Percentiles rank a stretch among this genome's conserved stretches.
These are phyloP conservation scores for Hortaea sp. DNA, from an alignment of 2,329 filamentous ascomycete genomes.

Conservation along the genomic window DNA sequence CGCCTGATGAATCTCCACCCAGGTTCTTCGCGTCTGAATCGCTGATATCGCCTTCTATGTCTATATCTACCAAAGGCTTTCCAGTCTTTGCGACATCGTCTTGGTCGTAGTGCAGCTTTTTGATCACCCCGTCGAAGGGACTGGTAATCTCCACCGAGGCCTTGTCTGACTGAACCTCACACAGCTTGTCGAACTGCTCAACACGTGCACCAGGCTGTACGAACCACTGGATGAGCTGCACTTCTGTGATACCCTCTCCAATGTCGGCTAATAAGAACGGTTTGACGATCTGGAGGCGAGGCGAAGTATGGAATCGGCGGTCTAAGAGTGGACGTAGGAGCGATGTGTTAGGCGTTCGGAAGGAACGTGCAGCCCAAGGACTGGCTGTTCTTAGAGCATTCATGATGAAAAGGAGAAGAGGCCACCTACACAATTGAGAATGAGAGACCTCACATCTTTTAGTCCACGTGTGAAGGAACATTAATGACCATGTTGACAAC, in stretches of 20 bases:
- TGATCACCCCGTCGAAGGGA: slow-evolving; percentile 87
- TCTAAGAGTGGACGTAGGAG: slow-evolving; percentile 3
- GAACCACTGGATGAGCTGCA: slow-evolving; percentile 99
- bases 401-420: not conserved
- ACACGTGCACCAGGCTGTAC: slow-evolving; percentile 90
- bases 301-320: slow-evolving; percentile 20
- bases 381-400: not conserved
- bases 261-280: slow-evolving; percentile 78
- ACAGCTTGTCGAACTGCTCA: slow-evolving; percentile 95
- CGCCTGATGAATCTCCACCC: slow-evolving; percentile 19
- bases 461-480: not conserved
- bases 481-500: not conserved
- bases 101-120: slow-evolving; percentile 89
- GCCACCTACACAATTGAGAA: not conserved
- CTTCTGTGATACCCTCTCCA: slow-evolving; percentile 92
- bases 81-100: slow-evolving; percentile 96
- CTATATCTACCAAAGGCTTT: slow-evolving; percentile 85
- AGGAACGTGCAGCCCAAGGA: not conserved
- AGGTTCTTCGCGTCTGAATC: slow-evolving; percentile 45
- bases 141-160: slow-evolving; percentile 75
- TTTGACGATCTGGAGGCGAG: slow-evolving; percentile 47
- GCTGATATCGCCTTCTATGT: slow-evolving; percentile 70
- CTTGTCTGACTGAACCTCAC: slow-evolving; percentile 98
- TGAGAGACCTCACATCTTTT: not conserved
- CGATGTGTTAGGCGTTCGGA: not conserved